phyloP scores from a whole-genome alignment of 495 filamentous ascomycete species.

The Hypoxylon lienhwacheense region DNA sequence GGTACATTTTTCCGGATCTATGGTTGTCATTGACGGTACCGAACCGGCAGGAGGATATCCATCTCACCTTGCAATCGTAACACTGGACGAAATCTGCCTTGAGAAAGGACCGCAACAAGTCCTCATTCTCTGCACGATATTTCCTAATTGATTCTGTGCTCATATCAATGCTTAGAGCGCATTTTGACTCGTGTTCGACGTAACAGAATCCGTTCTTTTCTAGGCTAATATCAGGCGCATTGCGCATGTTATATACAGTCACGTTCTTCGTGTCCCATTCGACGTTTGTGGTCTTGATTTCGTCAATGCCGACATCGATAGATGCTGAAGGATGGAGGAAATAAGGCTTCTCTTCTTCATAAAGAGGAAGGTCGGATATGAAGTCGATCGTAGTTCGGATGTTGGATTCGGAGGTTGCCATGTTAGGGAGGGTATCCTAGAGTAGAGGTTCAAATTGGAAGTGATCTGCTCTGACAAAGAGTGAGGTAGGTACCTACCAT shows the following conservation, averaged over 20 bases:
- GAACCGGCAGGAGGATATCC: neutral
- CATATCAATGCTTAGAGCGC: neutral
- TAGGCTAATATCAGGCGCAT: neutral
- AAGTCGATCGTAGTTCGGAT: slow-evolving; percentile 13
- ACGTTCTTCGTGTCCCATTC: slow-evolving; percentile 12
- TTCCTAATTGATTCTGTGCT: neutral
- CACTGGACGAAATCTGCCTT: slow-evolving; percentile 13
- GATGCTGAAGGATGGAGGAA: slow-evolving; percentile 10
- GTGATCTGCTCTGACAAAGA: too few relatives aligned
- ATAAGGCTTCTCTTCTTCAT: slow-evolving; percentile 13
- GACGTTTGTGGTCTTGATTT: slow-evolving; percentile 10
- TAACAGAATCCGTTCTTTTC: slow-evolving; percentile 19
- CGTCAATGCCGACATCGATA: neutral
- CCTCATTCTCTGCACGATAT: slow-evolving; percentile 9
- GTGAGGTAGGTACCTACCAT: too few relatives aligned
- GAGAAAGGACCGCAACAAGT: slow-evolving; percentile 3
- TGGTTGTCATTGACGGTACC: neutral
- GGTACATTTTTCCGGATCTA: slow-evolving; percentile 16
- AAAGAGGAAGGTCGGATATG: slow-evolving; percentile 6
- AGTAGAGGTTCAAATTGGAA: neutral
- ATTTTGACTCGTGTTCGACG: slow-evolving; percentile 8
- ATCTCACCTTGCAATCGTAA: slow-evolving; percentile 12
- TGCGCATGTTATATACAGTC: slow-evolving; percentile 9
- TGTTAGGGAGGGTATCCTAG: too few relatives aligned
- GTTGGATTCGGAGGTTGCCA: neutral